Conservation (phyloP, 352 stramenopile genomes). For the Phytophthora pluvialis region DNA sequence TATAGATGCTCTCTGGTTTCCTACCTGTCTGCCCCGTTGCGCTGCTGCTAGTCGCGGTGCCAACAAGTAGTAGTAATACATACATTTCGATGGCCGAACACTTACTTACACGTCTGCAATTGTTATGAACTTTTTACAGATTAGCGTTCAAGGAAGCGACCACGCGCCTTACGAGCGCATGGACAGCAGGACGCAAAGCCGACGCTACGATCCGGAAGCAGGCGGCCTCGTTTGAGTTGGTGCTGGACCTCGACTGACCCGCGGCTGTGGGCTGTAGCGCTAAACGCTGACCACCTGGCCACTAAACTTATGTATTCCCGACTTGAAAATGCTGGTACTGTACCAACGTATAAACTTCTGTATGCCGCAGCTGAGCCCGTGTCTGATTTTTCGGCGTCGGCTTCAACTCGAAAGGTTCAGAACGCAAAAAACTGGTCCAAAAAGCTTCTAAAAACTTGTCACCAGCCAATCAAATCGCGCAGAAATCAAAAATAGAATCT, state of each 20-base stretch:
- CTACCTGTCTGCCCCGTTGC: constrained; percentile 1
- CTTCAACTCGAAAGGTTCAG: constrained; percentile 17
- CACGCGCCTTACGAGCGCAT: constrained; percentile 26
- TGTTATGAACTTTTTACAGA: constrained; percentile 24
- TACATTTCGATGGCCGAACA: constrained; percentile 28
- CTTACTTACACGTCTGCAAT: constrained; percentile 22
- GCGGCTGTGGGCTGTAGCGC: constrained; percentile 2
- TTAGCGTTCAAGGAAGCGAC: constrained; percentile 15
- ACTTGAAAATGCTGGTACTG: no score
- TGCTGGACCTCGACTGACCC: constrained; percentile 17
- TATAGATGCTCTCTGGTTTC: constrained; percentile 30
- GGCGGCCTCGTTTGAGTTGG: constrained; percentile 40
- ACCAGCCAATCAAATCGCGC: constrained; percentile 18
- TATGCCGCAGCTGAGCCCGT: constrained; percentile 17
- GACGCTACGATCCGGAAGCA: constrained; percentile 10
- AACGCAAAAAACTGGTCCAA: no score
- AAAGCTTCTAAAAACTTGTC: constrained; percentile 24
- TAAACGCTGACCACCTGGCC: constrained; percentile 7
- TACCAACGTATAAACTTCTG: no score
- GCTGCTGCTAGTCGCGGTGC: constrained; percentile 11
- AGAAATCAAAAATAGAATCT: constrained; percentile 31
- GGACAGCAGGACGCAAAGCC: constrained; percentile 24
- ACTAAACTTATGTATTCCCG: constrained; percentile 20
- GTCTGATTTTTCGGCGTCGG: constrained; percentile 17
- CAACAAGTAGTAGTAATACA: constrained; percentile 41